A percentile compares a stretch with the other conserved stretches of the same genome.
These are phyloP conservation scores for Thinopyrum elongatum DNA, from an alignment of 176 grass and related monocot genomes.

Conservation along the genomic window DNA sequence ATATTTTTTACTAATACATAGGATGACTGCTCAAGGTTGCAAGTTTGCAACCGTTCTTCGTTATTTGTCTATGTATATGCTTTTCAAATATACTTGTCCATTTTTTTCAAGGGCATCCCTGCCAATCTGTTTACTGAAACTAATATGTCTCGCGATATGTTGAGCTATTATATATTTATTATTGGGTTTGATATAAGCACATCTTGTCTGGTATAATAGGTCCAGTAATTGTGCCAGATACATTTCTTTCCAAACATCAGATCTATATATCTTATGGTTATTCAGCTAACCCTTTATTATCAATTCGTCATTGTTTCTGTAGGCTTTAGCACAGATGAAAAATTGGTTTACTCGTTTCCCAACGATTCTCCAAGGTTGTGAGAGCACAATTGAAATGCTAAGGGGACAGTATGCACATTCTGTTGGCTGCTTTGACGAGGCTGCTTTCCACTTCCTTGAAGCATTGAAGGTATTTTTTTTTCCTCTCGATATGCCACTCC, in stretches of 20 bases:
- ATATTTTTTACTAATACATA: constrained; percentile 15
- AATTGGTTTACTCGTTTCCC: constrained; percentile 83
- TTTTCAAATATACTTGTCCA: neutral
- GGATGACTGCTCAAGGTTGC: neutral
- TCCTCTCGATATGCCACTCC: neutral
- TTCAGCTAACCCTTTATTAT: constrained; percentile 11
- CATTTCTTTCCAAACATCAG: neutral
- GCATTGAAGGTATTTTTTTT: constrained; percentile 56
- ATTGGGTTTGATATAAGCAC: constrained; percentile 12
- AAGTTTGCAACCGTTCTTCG: neutral
- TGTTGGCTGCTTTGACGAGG: constrained; percentile 90
- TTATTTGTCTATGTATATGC: neutral
- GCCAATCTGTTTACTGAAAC: neutral
- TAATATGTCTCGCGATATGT: neutral
- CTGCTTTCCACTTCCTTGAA: constrained; percentile 85
- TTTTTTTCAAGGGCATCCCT: neutral
- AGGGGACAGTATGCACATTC: constrained; percentile 97
- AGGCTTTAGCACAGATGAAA: constrained; percentile 89
- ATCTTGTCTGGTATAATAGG: constrained; percentile 10
- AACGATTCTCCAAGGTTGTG: constrained; percentile 80
- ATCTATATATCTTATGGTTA: constrained; percentile 1
- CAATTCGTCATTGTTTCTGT: constrained; percentile 11
- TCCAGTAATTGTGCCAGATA: neutral
- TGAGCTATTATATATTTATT: neutral
- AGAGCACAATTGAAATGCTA: constrained; percentile 86